A percentile compares a stretch with the other conserved stretches of the same genome.
phyloP scores from a whole-genome alignment of 352 stramenopile species.

The Paralagenidium karlingii region DNA sequence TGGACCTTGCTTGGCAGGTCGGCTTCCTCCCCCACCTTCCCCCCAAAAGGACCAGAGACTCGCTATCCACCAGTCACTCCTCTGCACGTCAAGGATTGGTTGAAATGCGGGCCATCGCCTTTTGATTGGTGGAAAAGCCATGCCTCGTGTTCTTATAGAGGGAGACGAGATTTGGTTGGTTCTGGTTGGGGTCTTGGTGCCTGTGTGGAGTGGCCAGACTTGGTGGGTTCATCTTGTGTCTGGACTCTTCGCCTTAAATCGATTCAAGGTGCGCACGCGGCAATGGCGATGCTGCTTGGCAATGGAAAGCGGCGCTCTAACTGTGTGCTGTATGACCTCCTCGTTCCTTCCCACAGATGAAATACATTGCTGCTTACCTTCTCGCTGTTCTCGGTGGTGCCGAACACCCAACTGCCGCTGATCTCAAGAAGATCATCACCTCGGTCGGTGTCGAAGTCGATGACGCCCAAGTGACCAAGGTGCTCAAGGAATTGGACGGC shows the following conservation, averaged over 20 bases:
- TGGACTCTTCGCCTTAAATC: slow-evolving; percentile 85
- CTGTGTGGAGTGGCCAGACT: slow-evolving; percentile 9
- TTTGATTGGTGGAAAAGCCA: slow-evolving; percentile 26
- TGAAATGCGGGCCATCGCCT: not conserved
- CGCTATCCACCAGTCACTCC: not conserved
- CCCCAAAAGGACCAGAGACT: too few species aligned
- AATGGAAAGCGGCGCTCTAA: not conserved
- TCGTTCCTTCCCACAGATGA: slow-evolving; percentile 65
- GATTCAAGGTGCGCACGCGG: slow-evolving; percentile 70
- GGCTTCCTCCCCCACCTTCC: too few species aligned
- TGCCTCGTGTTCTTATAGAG: slow-evolving; percentile 7
- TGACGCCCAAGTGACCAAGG: slow-evolving; percentile 38
- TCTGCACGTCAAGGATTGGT: not conserved
- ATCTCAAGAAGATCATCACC: slow-evolving; percentile 88
- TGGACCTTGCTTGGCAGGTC: too few species aligned
- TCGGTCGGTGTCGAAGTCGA: slow-evolving; percentile 86
- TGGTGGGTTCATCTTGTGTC: slow-evolving; percentile 74
- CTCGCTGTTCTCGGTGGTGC: slow-evolving; percentile 92
- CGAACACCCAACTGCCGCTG: slow-evolving; percentile 70
- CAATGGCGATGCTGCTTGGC: not conserved
- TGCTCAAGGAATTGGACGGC: slow-evolving; percentile 71
- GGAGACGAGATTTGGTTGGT: slow-evolving; percentile 19
- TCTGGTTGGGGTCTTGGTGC: slow-evolving; percentile 18
- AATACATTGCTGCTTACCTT: slow-evolving; percentile 95
- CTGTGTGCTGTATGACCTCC: not conserved